phyloP scores from a whole-genome alignment of 805 yeast genomes.

The Pichia membranifaciens region DNA sequence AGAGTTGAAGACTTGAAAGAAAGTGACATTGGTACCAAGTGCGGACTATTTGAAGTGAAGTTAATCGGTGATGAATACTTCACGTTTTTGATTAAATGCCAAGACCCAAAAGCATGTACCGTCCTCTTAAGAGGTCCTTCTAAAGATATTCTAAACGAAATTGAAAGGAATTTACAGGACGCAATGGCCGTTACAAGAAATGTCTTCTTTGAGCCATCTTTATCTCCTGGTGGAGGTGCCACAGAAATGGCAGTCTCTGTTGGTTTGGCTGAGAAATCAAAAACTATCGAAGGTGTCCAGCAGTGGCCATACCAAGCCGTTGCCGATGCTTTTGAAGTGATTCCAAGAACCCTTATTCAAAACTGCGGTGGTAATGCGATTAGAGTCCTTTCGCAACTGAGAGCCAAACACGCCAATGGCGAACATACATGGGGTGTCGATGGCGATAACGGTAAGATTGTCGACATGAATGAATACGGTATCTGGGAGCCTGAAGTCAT shows the following conservation, averaged over 20 bases:
- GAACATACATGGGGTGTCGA: conserved; percentile 82
- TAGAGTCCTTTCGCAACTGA: conserved; percentile 77
- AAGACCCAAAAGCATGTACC: conserved; percentile 89
- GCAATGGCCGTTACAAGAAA: conserved; percentile 98
- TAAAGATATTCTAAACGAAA: conserved; percentile 91
- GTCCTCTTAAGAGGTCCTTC: conserved; percentile 92
- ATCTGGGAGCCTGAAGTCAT: conserved; percentile 99
- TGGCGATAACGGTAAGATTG: conserved; percentile 91
- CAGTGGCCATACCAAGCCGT: conserved; percentile 99
- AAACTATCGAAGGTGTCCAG: conserved; percentile 85
- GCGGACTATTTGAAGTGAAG: conserved; percentile 90
- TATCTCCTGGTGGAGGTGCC: conserved; percentile 99
- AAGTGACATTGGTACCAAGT: conserved; percentile 78
- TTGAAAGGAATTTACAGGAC: conserved; percentile 94
- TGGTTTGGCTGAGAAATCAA: conserved; percentile 81
- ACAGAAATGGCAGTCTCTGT: conserved; percentile 98
- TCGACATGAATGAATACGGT: conserved; percentile 93
- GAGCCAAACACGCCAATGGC: conserved; percentile 96
- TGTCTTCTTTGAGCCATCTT: conserved; percentile 87
- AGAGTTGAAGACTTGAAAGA: conserved; percentile 92
- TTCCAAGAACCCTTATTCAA: conserved; percentile 94
- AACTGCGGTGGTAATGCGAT: conserved; percentile 98
- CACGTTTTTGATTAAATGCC: conserved; percentile 75
- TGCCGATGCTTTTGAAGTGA: conserved; percentile 97
- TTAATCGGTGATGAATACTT: conserved; percentile 96